These are phyloP conservation scores for Geotrichum phurueaensis DNA, from an alignment of 1,139 yeast species.

Conservation along the genomic window DNA sequence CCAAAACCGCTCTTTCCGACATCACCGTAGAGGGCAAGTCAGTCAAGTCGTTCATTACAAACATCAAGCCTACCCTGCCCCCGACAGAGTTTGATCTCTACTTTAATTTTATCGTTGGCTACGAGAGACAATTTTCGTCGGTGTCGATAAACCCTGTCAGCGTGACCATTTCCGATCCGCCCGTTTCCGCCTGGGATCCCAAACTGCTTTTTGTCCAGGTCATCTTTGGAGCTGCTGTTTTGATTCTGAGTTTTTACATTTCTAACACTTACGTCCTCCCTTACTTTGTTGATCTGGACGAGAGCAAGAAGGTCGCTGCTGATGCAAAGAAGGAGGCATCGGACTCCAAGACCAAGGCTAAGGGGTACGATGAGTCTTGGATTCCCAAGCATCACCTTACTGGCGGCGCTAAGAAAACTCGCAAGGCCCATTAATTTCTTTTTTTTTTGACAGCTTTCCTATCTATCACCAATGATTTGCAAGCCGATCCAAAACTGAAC, in stretches of 20 bases:
- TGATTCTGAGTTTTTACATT: slow-evolving; percentile 45
- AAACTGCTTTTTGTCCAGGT: slow-evolving; percentile 60
- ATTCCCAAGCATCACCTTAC: slow-evolving; percentile 49
- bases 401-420: slow-evolving; percentile 3
- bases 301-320: slow-evolving; percentile 24
- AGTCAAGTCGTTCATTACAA: slow-evolving; percentile 20
- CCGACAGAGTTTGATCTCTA: slow-evolving; percentile 55
- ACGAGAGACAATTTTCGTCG: slow-evolving; percentile 35
- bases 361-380: slow-evolving; percentile 49
- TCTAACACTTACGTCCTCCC: slow-evolving; percentile 43
- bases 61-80: slow-evolving; percentile 42
- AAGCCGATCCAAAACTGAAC: background rate
- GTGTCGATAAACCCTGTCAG: slow-evolving; percentile 25
- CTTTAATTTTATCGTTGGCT: slow-evolving; percentile 54
- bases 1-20: slow-evolving; percentile 47
- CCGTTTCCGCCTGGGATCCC: slow-evolving; percentile 67
- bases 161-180: slow-evolving; percentile 53
- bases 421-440: slow-evolving; percentile 3
- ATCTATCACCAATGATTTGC: background rate
- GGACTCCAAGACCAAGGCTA: slow-evolving; percentile 27
- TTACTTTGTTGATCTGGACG: slow-evolving; percentile 31
- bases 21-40: slow-evolving; percentile 38
- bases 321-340: slow-evolving; percentile 20
- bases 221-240: slow-evolving; percentile 48
- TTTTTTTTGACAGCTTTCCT: too few relatives aligned